Percentiles rank a stretch among this genome's conserved stretches.
Evolutionary conservation across 176 grass and related monocot genomes (phyloP).

Genomic region (Ensete ventricosum): DNA sequence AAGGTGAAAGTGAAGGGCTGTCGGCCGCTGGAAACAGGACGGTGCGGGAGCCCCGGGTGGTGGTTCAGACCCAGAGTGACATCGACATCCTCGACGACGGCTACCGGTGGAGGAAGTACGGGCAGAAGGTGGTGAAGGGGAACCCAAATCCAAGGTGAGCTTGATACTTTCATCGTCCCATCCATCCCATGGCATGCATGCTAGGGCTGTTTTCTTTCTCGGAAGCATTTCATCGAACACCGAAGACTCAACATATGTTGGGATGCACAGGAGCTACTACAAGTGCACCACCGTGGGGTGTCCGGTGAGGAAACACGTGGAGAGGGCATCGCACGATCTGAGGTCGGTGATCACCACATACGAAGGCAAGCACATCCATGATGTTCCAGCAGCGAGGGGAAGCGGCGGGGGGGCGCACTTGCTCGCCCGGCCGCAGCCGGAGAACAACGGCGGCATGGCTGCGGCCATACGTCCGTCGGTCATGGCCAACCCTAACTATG

Average conservation of each 20-base stretch:
- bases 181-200: no score
- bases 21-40: slow-evolving; percentile 2
- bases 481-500: not conserved
- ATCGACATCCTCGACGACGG: slow-evolving; percentile 14
- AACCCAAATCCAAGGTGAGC: slow-evolving; percentile 18
- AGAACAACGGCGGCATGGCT: not conserved
- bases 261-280: slow-evolving; percentile 19
- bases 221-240: not conserved
- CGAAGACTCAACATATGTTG: not conserved
- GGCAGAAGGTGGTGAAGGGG: slow-evolving; percentile 19
- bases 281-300: slow-evolving; percentile 17
- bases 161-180: no score
- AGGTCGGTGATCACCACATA: slow-evolving; percentile 16
- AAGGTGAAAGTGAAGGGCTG: slow-evolving; percentile 4
- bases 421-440: not conserved
- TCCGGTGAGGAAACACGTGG: slow-evolving; percentile 22
- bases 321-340: slow-evolving; percentile 14
- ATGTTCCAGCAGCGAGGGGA: slow-evolving; percentile 14
- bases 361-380: slow-evolving; percentile 23
- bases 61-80: slow-evolving; percentile 15
- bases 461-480: not conserved
- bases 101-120: slow-evolving; percentile 18
- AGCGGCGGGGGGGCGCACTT: not conserved
- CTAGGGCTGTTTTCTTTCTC: no score
- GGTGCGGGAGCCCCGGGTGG: slow-evolving; percentile 12